These are phyloP conservation scores for Lactarius hatsudake DNA, from an alignment of 768 basidiomycete species.

Conservation along the genomic window DNA sequence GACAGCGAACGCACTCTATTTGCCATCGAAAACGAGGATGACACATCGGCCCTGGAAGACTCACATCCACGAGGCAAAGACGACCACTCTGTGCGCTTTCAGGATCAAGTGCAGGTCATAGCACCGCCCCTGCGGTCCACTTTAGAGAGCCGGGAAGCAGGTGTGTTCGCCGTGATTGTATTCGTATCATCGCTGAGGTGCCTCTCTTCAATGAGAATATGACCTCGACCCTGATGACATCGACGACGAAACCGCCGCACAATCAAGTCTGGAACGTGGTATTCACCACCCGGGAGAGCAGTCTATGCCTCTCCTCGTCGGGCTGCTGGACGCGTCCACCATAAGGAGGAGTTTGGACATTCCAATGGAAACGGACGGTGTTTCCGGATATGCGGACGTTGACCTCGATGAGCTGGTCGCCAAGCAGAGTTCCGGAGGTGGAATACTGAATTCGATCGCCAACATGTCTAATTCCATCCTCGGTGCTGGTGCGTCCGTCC, in stretches of 20 bases:
- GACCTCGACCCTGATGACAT: constrained; percentile 84
- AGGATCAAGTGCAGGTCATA: constrained; percentile 67
- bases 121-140: constrained; percentile 70
- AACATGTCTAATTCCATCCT: constrained; percentile 97
- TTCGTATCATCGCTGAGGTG: constrained; percentile 6
- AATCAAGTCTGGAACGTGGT: constrained; percentile 35
- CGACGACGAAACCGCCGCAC: constrained; percentile 46
- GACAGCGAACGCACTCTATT: constrained; percentile 45
- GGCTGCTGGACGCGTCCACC: constrained; percentile 64
- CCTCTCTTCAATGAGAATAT: constrained; percentile 53
- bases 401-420: constrained; percentile 72
- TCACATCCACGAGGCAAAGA: constrained; percentile 9
- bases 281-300: constrained; percentile 46
- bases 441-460: constrained; percentile 74
- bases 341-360: constrained; percentile 56
- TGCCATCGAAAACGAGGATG: constrained; percentile 50
- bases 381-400: constrained; percentile 39
- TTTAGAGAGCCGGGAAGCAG: constrained; percentile 72
- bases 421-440: constrained; percentile 66
- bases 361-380: constrained; percentile 40
- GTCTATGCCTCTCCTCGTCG: constrained; percentile 73
- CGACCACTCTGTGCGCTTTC: constrained; percentile 52
- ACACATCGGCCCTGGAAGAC: constrained; percentile 34
- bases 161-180: constrained; percentile 48
- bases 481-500: constrained; percentile 71